phyloP scores from a whole-genome alignment of 2,329 filamentous ascomycete species.

The Apiospora aurea region DNA sequence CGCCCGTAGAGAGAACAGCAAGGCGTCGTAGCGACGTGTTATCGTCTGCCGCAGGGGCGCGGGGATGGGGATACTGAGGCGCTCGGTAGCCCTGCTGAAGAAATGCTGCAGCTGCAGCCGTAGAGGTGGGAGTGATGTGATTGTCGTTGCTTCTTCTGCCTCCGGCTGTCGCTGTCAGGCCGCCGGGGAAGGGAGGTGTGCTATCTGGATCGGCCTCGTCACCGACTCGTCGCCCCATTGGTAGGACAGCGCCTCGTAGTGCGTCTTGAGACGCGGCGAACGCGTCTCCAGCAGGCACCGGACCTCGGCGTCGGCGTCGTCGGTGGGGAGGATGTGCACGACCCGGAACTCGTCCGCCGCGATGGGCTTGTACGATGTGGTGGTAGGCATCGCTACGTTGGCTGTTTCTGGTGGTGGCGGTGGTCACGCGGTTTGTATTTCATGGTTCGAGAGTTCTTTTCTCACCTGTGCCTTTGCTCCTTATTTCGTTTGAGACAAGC shows the following conservation, averaged over 20 bases:
- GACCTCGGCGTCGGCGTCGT: background rate
- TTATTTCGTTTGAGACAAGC: too few species aligned
- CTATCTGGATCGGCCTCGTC: background rate
- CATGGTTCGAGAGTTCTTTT: too few species aligned
- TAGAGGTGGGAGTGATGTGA: background rate
- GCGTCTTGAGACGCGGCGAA: background rate
- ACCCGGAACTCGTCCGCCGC: background rate
- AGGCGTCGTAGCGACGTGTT: background rate
- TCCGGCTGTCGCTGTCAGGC: background rate
- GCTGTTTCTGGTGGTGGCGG: background rate
- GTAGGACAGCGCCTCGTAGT: background rate
- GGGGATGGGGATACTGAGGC: background rate
- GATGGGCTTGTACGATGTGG: background rate
- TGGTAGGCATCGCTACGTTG: background rate
- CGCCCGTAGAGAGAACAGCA: background rate
- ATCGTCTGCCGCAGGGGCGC: background rate
- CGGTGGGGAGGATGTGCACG: background rate
- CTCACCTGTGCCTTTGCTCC: too few species aligned
- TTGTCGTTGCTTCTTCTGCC: background rate
- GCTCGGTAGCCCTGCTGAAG: background rate
- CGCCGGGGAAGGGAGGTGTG: background rate
- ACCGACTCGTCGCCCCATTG: background rate
- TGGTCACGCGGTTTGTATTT: too few species aligned
- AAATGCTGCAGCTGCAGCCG: background rate
- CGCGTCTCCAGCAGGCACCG: background rate